Percentiles rank a stretch among this genome's conserved stretches.
Evolutionary conservation across 2,329 filamentous ascomycete species (phyloP).

Genomic region (Madurella fahalii): DNA sequence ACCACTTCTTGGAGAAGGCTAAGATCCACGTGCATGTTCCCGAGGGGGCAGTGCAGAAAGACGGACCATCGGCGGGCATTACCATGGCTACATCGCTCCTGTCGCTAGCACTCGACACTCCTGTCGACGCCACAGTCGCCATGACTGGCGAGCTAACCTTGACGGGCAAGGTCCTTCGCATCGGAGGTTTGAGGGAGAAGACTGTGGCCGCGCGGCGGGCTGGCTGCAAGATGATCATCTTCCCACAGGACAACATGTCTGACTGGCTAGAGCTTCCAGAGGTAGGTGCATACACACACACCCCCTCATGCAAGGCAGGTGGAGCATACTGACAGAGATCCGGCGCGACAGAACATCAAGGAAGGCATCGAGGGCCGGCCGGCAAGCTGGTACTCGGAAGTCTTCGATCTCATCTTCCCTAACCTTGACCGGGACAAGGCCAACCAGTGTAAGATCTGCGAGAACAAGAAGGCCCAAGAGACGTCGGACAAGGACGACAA

Average conservation of each 20-base stretch:
- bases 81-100: constrained; percentile 96
- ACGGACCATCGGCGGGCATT: constrained; percentile 88
- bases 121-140: constrained; percentile 79
- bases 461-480: constrained; percentile 48
- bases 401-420: constrained; percentile 88
- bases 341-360: constrained; percentile 79
- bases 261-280: constrained; percentile 97
- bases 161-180: constrained; percentile 92
- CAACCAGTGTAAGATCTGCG: constrained; percentile 66
- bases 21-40: constrained; percentile 94
- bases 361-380: constrained; percentile 88
- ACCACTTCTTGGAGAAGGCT: constrained; percentile 94
- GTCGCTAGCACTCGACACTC: constrained; percentile 73
- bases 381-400: constrained; percentile 89
- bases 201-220: constrained; percentile 91
- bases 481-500: constrained; percentile 32
- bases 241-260: constrained; percentile 90
- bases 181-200: constrained; percentile 93
- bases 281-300: constrained; percentile 51
- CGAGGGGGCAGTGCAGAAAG: constrained; percentile 92
- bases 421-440: constrained; percentile 69
- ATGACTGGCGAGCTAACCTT: constrained; percentile 98
- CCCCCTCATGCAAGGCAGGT: background rate
- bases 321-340: constrained; percentile 14
- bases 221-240: constrained; percentile 88